Base-by-base conservation (phyloP, 306 rosid genomes). In the Gastrolobium bilobum region DNA sequence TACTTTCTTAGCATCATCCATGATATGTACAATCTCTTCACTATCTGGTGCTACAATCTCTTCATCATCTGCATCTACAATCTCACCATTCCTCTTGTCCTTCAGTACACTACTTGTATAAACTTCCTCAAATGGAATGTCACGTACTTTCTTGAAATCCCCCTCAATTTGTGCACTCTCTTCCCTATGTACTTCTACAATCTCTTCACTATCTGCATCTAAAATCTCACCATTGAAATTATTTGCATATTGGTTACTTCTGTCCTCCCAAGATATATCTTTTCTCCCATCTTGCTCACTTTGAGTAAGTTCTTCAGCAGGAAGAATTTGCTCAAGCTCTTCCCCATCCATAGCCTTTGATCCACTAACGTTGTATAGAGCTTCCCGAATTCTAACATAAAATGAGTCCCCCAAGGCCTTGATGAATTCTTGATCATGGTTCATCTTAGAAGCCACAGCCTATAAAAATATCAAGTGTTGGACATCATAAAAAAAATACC, bases 371-470 rank as follows among this genome's bases (percentile, higher is more conserved):
- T 13, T 43, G 65, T 38, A 75, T 39, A 91, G 84, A 83, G 87
- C 84, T 86, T 88, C 84, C 0, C 87, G 94, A 43, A 91, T 85
- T 68, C 84, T 79, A 62, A 85, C 68, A 86, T 88, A 96, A 40
- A 93, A 74, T 1, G 89, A 78, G 31, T 86, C 96, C 54, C 71
- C 87, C 87, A 93, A 86, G 37, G 93, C 86, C 71, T 85, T 84
- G 67, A 68, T 86, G 80, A 91, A 81, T 78, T 89, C 97, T 74
- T 79, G 77, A 77, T 93, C 81, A 42, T 76, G 4, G 57, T 82
- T 83, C 86, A 81, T 79, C 75, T 33, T 87, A 43, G 98, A 91
- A 73, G 91, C 73, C 88, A 91, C 97, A 33, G 87, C 96, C 99
- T 93, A 78, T 44, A 70, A 68, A 39, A 73, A 59, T 46, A 53